Base-by-base conservation (phyloP, 805 yeast genomes). In the Zygosaccharomyces kombuchaensis region DNA sequence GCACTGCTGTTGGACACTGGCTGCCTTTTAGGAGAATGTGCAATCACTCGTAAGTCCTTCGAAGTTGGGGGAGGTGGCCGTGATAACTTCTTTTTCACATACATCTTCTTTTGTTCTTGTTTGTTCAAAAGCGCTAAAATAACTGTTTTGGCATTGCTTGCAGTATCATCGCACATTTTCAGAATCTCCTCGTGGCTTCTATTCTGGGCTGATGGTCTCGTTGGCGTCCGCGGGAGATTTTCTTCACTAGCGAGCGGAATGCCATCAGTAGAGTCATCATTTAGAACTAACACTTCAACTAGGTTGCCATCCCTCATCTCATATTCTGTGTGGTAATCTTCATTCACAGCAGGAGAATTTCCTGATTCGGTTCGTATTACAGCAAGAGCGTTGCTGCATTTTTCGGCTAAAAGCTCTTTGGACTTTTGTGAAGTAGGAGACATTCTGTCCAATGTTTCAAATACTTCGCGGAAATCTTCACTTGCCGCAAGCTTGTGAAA, bases 111-210 rank as follows among this genome's bases (percentile, higher is more conserved):
- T 9, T 23, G 21, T 30, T 32, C 26, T 1, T 46, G 42, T 25
- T 48, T 46, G 12, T 50, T 44, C 2, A 56, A 53, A 12, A 63
- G 45, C 16, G 53, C 53, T 35, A 55, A 46, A 10, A 65, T 57
- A 4, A 59, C 44, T 12, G 38, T 43, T 40, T 54, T 60, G 2
- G 65, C 65, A 23, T 56, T 49, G 21, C 49, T 51, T 40, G 67
- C 63, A 21, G 62, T 55, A 30, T 51, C 42, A 40, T 63, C 67
- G 40, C 68, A 64, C 55, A 64, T 44, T 8, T 44, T 44, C 22
- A 57, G 40, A 16, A 63, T 47, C 12, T 56, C 43, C 9, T 40
- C 38, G 23, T 50, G 41, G 10, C 25, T 27, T 17, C 31, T 26
- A 9, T 38, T 38, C 14, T 21, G 41, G 3, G 41, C 34, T 27